Base-by-base conservation (phyloP, 257 asterid genomes). In the Fraxinus quadrangulata region DNA sequence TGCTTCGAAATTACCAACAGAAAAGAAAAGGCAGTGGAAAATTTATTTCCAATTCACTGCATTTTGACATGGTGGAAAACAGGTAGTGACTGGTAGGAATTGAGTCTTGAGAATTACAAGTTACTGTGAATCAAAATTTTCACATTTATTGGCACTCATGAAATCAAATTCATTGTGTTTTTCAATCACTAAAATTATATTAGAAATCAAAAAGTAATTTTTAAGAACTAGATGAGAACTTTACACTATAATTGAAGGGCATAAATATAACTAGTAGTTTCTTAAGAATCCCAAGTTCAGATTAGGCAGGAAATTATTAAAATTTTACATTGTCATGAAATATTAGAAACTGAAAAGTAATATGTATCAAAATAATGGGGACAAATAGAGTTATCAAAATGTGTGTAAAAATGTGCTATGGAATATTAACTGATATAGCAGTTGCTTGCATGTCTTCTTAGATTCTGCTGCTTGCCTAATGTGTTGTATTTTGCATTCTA, bases 121-220 rank as follows among this genome's bases (percentile, higher is more conserved):
- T 54, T 54, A 54, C 1, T 13, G 12, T n/a, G 77, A 56, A 56
- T 24, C 36, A n/a, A 36, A 24, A 17, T 37, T 30, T 75, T 42
- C 68, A 34, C n/a, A n/a, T 28, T 37, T 71, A 39, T 78, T 61
- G 12, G 9, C 51, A 42, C 13, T 4, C 28, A n/a, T 56, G 72
- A 71, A 10, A 71, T 56, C 72, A 11, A 19, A 24, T 39, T 37
- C 66, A 71, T 54, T 30, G 82, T 42, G 13, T 71, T 72, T 78
- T 28, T 47, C 24, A 16, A 24, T 26, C 14, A 1, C 14, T n/a
- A 36, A 51, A 45, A 47, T 77, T 17, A 39, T 24, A 40, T 78
- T 39, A 19, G 23, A 47, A 49, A 34, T 47, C 14, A 16, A 40
- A 21, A 21, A 24, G 42, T 61, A 67, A 33, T 19, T 14, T 31